These are phyloP conservation scores for Aspergillus transmontanensis DNA, from an alignment of 2,329 filamentous ascomycete genomes.

Conservation along the genomic window DNA sequence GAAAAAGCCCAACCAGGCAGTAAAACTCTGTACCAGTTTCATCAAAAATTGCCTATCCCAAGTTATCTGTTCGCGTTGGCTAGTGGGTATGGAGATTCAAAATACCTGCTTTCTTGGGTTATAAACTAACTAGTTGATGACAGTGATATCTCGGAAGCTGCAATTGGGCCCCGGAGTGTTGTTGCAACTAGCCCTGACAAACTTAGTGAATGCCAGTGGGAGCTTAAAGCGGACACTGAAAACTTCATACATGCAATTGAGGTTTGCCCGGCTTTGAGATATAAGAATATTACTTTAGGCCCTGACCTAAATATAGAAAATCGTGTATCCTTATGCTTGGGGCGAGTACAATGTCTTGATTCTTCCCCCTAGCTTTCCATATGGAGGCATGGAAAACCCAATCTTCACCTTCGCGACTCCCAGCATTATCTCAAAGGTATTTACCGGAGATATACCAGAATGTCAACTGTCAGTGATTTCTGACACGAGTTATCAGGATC, in stretches of 20 bases:
- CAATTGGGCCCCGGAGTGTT: constrained; percentile 80
- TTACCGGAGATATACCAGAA: background rate
- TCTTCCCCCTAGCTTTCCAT: constrained; percentile 85
- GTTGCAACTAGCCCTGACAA: constrained; percentile 90
- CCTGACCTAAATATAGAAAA: constrained; percentile 43
- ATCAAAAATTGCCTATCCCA: constrained; percentile 90
- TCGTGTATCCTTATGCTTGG: constrained; percentile 88
- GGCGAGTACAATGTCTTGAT: constrained; percentile 93
- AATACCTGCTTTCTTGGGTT: background rate
- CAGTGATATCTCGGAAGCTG: constrained; percentile 81
- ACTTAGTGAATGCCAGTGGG: constrained; percentile 80
- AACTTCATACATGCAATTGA: constrained; percentile 88
- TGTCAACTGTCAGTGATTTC: background rate
- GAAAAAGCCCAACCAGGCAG: constrained; percentile 54
- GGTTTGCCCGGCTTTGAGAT: constrained; percentile 42
- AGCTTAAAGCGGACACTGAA: constrained; percentile 88
- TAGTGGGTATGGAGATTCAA: constrained; percentile 46
- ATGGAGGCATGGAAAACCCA: constrained; percentile 83
- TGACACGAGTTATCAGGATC: constrained; percentile 50
- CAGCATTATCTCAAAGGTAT: constrained; percentile 80
- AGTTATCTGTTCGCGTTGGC: constrained; percentile 94
- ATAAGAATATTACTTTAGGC: background rate
- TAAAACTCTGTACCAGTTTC: constrained; percentile 74
- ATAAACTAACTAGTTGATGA: constrained; percentile 25
- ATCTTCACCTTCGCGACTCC: constrained; percentile 95